A percentile compares a stretch with the other conserved stretches of the same genome.
Conservation (phyloP, 1,139 yeast species). For the Zygosaccharomyces sapae region DNA sequence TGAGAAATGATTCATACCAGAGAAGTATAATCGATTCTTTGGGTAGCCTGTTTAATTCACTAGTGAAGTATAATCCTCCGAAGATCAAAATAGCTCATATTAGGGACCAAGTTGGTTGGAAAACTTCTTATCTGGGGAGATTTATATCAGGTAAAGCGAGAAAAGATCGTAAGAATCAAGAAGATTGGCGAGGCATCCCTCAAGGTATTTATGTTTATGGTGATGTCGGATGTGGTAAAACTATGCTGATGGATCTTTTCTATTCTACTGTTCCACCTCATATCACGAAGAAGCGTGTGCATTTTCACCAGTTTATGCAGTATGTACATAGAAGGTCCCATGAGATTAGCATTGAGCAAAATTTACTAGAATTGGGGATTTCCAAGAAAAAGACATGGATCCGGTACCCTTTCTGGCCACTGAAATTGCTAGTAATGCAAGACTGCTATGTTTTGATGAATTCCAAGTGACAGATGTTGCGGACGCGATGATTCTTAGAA, state of each 20-base stretch:
- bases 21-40: slow-evolving; percentile 53
- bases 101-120: slow-evolving; percentile 44
- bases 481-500: slow-evolving; percentile 90
- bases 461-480: slow-evolving; percentile 97
- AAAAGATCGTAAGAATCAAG: neutral
- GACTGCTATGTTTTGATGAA: slow-evolving; percentile 89
- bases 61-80: slow-evolving; percentile 54
- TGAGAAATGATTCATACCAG: slow-evolving; percentile 66
- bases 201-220: slow-evolving; percentile 89
- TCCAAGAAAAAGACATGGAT: slow-evolving; percentile 62
- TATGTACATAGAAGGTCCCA: slow-evolving; percentile 83
- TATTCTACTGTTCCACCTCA: slow-evolving; percentile 76
- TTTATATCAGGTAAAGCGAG: slow-evolving; percentile 11
- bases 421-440: slow-evolving; percentile 70
- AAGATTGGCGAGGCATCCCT: slow-evolving; percentile 41
- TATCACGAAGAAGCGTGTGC: slow-evolving; percentile 73
- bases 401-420: slow-evolving; percentile 81
- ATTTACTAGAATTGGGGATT: slow-evolving; percentile 25
- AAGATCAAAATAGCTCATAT: slow-evolving; percentile 47
- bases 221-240: slow-evolving; percentile 97
- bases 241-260: slow-evolving; percentile 96
- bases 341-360: slow-evolving; percentile 44
- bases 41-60: slow-evolving; percentile 48
- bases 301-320: slow-evolving; percentile 97
- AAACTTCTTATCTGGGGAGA: slow-evolving; percentile 39